These are phyloP conservation scores for Hypholoma fasciculare DNA, from an alignment of 768 basidiomycete genomes.

Conservation along the genomic window DNA sequence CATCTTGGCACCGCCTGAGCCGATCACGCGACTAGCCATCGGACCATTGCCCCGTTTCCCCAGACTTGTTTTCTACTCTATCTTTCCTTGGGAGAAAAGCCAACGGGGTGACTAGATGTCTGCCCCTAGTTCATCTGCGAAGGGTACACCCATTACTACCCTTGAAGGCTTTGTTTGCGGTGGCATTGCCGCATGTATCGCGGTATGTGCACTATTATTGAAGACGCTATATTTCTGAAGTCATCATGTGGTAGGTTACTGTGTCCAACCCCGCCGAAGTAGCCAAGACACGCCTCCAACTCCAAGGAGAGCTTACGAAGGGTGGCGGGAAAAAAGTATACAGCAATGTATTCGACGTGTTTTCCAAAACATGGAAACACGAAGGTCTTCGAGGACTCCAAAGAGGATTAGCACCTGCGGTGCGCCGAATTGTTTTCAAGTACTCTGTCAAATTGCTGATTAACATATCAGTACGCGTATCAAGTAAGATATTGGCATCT, in stretches of 20 bases:
- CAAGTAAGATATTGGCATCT: slow-evolving; percentile 56
- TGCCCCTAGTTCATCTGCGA: slow-evolving; percentile 8
- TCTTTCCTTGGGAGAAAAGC: background rate
- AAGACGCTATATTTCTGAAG: slow-evolving; percentile 9
- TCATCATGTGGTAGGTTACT: slow-evolving; percentile 54
- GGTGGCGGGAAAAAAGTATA: slow-evolving; percentile 76
- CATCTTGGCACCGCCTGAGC: background rate
- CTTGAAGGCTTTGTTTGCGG: slow-evolving; percentile 86
- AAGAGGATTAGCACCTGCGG: slow-evolving; percentile 88
- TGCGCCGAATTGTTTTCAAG: slow-evolving; percentile 36
- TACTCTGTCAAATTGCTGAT: background rate
- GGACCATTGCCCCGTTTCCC: background rate
- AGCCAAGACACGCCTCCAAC: slow-evolving; percentile 92
- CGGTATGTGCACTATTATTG: slow-evolving; percentile 49
- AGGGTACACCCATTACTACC: slow-evolving; percentile 50
- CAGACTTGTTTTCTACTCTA: background rate
- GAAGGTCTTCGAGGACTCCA: slow-evolving; percentile 93
- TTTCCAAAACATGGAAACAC: slow-evolving; percentile 84
- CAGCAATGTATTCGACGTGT: slow-evolving; percentile 82
- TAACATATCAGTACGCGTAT: slow-evolving; percentile 71
- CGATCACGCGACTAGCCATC: slow-evolving; percentile 15
- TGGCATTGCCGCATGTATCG: slow-evolving; percentile 88
- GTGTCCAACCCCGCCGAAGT: slow-evolving; percentile 82
- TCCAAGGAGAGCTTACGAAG: slow-evolving; percentile 93
- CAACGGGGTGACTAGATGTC: slow-evolving; percentile 12